Conservation (phyloP, 441 rosid genomes). For the Syzygium syzygioides region DNA sequence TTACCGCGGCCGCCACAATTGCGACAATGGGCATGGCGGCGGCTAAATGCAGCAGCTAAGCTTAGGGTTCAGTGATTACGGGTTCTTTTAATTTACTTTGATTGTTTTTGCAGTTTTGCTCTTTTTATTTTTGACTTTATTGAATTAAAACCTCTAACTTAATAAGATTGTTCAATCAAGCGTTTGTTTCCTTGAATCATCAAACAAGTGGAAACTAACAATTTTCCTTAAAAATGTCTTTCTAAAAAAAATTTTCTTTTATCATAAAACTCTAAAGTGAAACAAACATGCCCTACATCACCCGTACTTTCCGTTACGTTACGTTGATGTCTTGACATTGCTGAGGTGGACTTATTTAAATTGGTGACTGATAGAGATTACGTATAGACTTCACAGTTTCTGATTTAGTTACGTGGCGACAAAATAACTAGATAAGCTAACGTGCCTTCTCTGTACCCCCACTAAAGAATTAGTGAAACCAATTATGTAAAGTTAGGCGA, state of each 20-base stretch:
- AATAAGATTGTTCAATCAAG: neutral
- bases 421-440: neutral
- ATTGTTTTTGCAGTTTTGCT: neutral
- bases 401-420: neutral
- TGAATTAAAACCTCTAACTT: neutral
- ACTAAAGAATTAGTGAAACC: neutral
- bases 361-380: neutral
- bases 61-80: neutral
- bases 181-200: neutral
- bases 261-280: no score
- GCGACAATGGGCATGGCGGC: neutral
- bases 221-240: no score
- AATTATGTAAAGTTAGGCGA: neutral
- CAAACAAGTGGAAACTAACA: no score
- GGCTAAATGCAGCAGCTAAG: neutral
- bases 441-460: neutral
- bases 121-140: neutral
- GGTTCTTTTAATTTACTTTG: neutral
- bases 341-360: neutral
- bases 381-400: neutral
- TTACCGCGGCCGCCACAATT: neutral
- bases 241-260: no score
- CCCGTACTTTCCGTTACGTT: neutral
- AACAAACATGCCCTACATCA: neutral
- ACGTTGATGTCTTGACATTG: neutral